Base-by-base conservation (phyloP, 208 protist genomes). In the Borovskyia barvae region DNA sequence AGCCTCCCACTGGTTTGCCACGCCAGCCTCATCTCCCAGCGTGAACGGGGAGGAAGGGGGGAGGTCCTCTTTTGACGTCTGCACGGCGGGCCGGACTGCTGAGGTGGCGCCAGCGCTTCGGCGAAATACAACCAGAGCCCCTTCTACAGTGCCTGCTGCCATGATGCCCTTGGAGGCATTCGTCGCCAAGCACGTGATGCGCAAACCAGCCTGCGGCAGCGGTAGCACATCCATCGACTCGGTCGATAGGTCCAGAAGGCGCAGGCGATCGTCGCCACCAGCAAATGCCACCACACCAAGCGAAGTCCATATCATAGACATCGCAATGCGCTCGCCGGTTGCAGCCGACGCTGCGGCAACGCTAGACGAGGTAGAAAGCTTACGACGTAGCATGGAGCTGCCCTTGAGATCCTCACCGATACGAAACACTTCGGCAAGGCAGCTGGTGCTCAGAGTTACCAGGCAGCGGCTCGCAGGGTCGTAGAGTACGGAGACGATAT, bases 271-370 rank as follows among this genome's bases (percentile, higher is more conserved):
- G 63, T 97, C 92, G 26, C 83, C 81, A 45, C 80, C 90, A 20
- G 57, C 70, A 36, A 95, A 85, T 2, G 85, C 91, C 30, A 97
- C 67, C 1, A 93, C 55, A 28, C 80, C 79, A 0, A 80, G 35
- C 20, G 57, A 63, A 6, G 77, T 83, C 90, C 85, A 96, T n/a
- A 64, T 56, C 85, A 96, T 92, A 22, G 77, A 72, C 17, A 87
- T 54, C 0, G 55, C 24, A 19, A 66, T 63, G 12, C 30, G 32
- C 19, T 46, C 63, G 6, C 77, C 60, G 8, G 55, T 72, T 8
- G 80, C 72, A 12, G 55, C 53, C 5, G 45, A 47, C 6, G 54
- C 35, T 2, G 40, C 54, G 22, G 83, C 55, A 1, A 72, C 64
- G 6, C 64, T 48, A 24, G 48, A 46, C 28, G 86, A 64, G 0